Evolutionary conservation across 2,329 filamentous ascomycete genomes (phyloP), one percentile per base, ranked within the genome.

Genomic region (Dothistroma pini): DNA sequence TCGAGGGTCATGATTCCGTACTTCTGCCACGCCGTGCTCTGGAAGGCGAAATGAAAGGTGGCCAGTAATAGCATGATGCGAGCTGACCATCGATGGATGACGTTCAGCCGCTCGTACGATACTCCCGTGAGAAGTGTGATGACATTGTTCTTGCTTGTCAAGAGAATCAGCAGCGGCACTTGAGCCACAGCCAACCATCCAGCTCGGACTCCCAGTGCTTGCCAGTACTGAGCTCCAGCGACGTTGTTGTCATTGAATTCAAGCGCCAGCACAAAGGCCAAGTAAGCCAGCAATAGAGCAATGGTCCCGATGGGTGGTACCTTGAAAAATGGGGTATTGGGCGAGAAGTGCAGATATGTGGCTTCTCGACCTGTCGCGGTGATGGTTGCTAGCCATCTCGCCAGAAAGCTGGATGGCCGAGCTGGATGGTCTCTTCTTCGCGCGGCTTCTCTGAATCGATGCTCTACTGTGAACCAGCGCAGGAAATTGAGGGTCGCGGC

Each of bases 81-180:
- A 22, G 74, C 71, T 53, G 73, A 70, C 74, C 74, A 76, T 51
- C 74, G 71, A 64, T 75, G 74, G 25, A 74, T 59, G 21, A 72
- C 66, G 47, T 75, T 74, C 5, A 76, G 65, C 7, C 73, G 63
- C 60, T 74, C 73, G 60, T 75, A 75, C 1, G 69, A 72, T 0
- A 69, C 62, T 1, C 72, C 72, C 1, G 71, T 73, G 0, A 71
- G 52, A 6, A 68, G 62, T 9, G 69, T 69, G 32, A 76, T 69
- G 22, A 75, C 59, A 58, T 76, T 77, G 56, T 74, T 70, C 63
- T 76, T 76, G 62, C 75, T 76, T 38, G 74, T 72, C 14, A 78
- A 70, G n/a, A 75, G 65, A 9, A 77, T 65, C 16, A 77, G 64
- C 48, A 77, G 71, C 5, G 74, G 75, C 12, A 77, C 62, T 58